A percentile compares a stretch with the other conserved stretches of the same genome.
phyloP scores from a whole-genome alignment of 1,284 basidiomycete species.

The Ganoderma lucidum region DNA sequence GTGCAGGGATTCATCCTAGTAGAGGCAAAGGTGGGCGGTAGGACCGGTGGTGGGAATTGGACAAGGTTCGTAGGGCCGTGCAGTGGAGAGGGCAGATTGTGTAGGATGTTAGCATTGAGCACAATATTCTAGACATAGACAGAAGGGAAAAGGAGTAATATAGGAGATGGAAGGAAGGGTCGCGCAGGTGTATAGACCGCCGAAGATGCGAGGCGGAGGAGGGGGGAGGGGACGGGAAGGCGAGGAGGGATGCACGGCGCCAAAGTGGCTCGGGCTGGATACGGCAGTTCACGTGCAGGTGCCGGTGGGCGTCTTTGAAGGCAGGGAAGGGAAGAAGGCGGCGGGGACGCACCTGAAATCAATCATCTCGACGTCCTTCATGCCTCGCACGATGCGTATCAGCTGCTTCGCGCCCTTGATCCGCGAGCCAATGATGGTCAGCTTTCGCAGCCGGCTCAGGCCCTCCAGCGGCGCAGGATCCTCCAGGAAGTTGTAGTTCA shows the following conservation, averaged over 20 bases:
- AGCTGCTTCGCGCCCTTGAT: slow-evolving; percentile 75
- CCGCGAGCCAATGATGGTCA: slow-evolving; percentile 88
- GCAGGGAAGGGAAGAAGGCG: slow-evolving; percentile 13
- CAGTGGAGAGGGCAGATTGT: neutral
- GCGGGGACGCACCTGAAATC: slow-evolving; percentile 83
- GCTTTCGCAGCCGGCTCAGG: slow-evolving; percentile 79
- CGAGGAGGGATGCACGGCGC: slow-evolving; percentile 4
- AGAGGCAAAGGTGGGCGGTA: slow-evolving; percentile 1
- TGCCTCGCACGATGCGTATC: slow-evolving; percentile 73
- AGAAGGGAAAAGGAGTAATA: slow-evolving; percentile 12
- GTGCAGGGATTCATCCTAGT: slow-evolving; percentile 93
- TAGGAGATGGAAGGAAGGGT: neutral
- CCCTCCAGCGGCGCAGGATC: slow-evolving; percentile 75
- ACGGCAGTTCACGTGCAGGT: slow-evolving; percentile 11
- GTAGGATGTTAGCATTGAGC: slow-evolving; percentile 28
- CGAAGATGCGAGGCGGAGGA: neutral
- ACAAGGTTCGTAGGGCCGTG: neutral
- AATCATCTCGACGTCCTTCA: slow-evolving; percentile 84
- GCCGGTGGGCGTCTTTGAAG: slow-evolving; percentile 8
- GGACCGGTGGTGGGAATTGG: slow-evolving; percentile 13
- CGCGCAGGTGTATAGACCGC: neutral
- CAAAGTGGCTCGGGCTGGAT: slow-evolving; percentile 12
- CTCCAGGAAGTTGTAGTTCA: slow-evolving; percentile 94
- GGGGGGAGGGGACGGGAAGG: neutral
- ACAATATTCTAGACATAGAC: slow-evolving; percentile 31